phyloP scores from a whole-genome alignment of 768 basidiomycete species.

The Tulasnella sp. region DNA sequence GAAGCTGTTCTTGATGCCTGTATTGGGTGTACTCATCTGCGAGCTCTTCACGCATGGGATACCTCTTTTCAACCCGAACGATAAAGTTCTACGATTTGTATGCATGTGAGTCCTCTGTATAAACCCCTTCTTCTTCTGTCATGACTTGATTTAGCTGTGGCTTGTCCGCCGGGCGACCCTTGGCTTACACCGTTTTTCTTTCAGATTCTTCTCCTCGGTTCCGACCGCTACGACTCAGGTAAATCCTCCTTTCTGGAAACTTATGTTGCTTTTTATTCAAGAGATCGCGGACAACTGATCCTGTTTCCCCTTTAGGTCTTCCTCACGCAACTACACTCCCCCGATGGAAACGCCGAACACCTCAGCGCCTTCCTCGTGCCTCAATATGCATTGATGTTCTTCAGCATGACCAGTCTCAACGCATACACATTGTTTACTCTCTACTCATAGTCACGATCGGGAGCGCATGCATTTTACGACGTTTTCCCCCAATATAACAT shows the following conservation, averaged over 20 bases:
- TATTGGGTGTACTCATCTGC: conserved; percentile 49
- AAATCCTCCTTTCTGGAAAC: not conserved
- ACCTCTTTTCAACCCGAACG: conserved; percentile 38
- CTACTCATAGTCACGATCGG: conserved; percentile 24
- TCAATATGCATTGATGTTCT: conserved; percentile 35
- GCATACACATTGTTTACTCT: conserved; percentile 30
- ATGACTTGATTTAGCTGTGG: not conserved
- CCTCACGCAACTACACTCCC: conserved; percentile 55
- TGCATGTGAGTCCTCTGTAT: conserved; percentile 47
- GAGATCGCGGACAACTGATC: too few relatives aligned
- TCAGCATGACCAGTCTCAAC: conserved; percentile 31
- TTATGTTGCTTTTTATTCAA: too few relatives aligned
- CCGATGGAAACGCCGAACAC: conserved; percentile 51
- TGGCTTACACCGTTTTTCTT: not conserved
- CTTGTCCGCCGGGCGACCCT: not conserved
- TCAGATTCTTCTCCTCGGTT: conserved; percentile 47
- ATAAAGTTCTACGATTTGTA: conserved; percentile 53
- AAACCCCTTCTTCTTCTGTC: not conserved
- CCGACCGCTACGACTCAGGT: conserved; percentile 54
- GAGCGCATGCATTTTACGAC: too few relatives aligned
- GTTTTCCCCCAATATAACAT: too few relatives aligned
- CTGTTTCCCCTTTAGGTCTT: conserved; percentile 34
- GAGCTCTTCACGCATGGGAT: conserved; percentile 34
- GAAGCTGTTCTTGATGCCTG: conserved; percentile 45
- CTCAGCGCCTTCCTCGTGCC: conserved; percentile 53